A percentile compares a stretch with the other conserved stretches of the same genome.
phyloP scores from a whole-genome alignment of 2,329 filamentous ascomycete genomes.

The Penicillium sp. region DNA sequence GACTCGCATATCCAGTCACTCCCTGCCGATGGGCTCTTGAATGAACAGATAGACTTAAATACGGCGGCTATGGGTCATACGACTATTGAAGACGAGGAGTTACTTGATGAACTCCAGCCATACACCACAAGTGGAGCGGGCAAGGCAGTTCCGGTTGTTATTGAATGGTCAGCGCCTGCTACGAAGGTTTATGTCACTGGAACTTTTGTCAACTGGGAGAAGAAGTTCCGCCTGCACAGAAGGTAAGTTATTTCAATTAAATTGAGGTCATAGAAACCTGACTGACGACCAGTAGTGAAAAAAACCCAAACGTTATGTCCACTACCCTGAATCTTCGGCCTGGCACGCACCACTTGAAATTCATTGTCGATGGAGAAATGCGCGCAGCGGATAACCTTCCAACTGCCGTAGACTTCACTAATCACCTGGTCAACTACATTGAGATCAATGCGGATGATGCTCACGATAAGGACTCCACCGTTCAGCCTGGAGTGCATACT shows the following conservation, averaged over 20 bases:
- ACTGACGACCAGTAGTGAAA: slow-evolving; percentile 36
- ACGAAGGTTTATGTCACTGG: slow-evolving; percentile 95
- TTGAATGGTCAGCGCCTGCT: slow-evolving; percentile 81
- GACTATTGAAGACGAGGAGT: slow-evolving; percentile 68
- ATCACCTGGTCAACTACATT: slow-evolving; percentile 97
- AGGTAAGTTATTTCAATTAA: slow-evolving; percentile 55
- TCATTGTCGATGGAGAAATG: slow-evolving; percentile 93
- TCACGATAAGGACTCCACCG: slow-evolving; percentile 37
- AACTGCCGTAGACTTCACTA: slow-evolving; percentile 95
- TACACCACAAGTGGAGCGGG: slow-evolving; percentile 66
- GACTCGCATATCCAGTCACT: slow-evolving; percentile 54
- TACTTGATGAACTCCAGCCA: slow-evolving; percentile 70
- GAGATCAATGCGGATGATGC: slow-evolving; percentile 80
- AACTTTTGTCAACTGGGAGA: slow-evolving; percentile 96
- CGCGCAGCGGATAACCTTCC: slow-evolving; percentile 81
- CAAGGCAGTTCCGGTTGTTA: slow-evolving; percentile 75
- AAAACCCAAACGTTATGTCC: slow-evolving; percentile 62
- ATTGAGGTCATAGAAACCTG: not conserved
- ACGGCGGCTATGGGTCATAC: slow-evolving; percentile 56
- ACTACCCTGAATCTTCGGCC: slow-evolving; percentile 80
- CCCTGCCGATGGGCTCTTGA: slow-evolving; percentile 44
- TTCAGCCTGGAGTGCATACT: slow-evolving; percentile 43
- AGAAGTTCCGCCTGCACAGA: slow-evolving; percentile 81
- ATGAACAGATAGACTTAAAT: slow-evolving; percentile 56
- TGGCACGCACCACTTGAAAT: slow-evolving; percentile 94